These are phyloP conservation scores for Filobasidium uniguttulatum DNA, from an alignment of 1,284 basidiomycete genomes.

Conservation along the genomic window DNA sequence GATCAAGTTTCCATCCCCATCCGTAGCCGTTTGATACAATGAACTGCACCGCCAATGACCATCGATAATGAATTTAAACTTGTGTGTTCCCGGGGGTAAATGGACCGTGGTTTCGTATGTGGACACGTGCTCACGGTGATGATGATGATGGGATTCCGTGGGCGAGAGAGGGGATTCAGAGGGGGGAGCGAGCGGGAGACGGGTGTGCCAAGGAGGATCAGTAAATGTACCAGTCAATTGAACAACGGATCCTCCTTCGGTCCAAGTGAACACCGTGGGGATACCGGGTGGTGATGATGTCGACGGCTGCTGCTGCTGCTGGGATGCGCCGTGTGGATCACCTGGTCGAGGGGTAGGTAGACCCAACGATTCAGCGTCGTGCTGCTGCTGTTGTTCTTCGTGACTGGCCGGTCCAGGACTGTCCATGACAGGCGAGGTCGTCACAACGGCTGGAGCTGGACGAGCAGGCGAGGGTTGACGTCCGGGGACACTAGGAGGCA, in stretches of 20 bases:
- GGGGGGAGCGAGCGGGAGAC: no score
- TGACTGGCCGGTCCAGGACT: neutral
- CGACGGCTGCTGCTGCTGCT: constrained; percentile 3
- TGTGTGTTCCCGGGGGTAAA: constrained; percentile 81
- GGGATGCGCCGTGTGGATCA: neutral
- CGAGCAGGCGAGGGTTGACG: constrained; percentile 6
- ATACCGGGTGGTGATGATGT: constrained; percentile 6
- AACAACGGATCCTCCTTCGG: constrained; percentile 39
- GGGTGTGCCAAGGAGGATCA: constrained; percentile 43
- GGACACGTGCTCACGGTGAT: no score
- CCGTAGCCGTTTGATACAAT: constrained; percentile 78
- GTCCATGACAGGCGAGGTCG: neutral
- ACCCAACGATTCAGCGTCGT: neutral
- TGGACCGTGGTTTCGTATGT: no score
- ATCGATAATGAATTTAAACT: constrained; percentile 92
- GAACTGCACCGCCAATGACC: constrained; percentile 62
- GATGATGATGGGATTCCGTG: no score
- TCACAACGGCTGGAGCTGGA: constrained; percentile 2
- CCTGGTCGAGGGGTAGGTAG: neutral
- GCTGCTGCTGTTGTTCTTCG: neutral
- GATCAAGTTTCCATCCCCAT: constrained; percentile 86
- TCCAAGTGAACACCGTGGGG: constrained; percentile 29
- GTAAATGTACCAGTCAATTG: constrained; percentile 48
- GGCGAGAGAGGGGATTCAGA: no score
- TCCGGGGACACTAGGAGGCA: neutral